A percentile compares a stretch with the other conserved stretches of the same genome.
Conservation (phyloP, 192 early-diverging fungal species). For the Coemansia sp. region DNA sequence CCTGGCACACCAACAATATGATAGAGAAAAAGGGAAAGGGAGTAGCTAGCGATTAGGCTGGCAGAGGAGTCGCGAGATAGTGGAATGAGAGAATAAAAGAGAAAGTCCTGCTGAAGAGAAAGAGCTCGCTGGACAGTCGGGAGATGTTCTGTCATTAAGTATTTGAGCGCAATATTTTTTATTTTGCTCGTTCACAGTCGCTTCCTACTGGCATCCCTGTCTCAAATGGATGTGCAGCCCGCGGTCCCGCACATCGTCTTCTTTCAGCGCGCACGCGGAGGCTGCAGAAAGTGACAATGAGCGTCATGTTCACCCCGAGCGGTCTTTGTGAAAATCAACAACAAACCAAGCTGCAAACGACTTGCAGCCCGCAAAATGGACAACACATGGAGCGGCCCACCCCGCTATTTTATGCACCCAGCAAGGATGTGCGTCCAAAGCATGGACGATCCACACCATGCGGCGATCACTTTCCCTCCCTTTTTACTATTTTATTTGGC, state of each 20-base stretch:
- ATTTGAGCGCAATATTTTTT: neutral
- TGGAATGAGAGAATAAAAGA: conserved; percentile 11
- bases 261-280: neutral
- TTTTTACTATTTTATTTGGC: neutral
- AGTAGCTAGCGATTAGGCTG: conserved; percentile 4
- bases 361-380: neutral
- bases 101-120: conserved; percentile 12
- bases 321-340: conserved; percentile 16
- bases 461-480: neutral
- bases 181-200: neutral
- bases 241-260: neutral
- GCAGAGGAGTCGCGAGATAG: neutral
- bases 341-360: conserved; percentile 8
- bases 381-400: neutral
- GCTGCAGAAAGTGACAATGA: neutral
- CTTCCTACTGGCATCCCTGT: neutral
- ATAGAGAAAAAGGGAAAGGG: neutral
- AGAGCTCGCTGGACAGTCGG: neutral
- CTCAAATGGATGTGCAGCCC: conserved; percentile 7
- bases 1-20: conserved; percentile 24
- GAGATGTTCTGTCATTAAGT: neutral
- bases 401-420: neutral
- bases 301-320: neutral
- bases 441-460: neutral
- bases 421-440: conserved; percentile 7